These are phyloP conservation scores for Postia placenta DNA, from an alignment of 768 basidiomycete species.

Conservation along the genomic window DNA sequence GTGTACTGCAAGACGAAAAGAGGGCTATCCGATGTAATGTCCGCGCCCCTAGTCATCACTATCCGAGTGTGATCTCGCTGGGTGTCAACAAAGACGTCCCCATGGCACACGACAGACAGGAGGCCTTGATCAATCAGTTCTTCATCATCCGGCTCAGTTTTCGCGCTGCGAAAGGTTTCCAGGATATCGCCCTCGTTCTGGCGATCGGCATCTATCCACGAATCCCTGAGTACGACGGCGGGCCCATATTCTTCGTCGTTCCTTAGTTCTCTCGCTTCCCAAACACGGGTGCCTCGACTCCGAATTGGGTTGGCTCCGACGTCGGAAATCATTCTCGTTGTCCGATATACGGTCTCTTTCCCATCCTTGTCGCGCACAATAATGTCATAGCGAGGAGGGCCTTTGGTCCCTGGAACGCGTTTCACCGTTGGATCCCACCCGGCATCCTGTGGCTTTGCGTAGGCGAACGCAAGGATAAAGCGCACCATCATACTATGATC, in stretches of 20 bases:
- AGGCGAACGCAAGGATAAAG: not conserved
- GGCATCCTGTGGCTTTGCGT: not conserved
- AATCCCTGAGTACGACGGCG: constrained; percentile 7
- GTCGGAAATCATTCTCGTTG: not conserved
- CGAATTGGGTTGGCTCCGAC: constrained; percentile 1
- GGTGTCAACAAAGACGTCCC: not conserved
- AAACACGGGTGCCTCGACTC: constrained; percentile 8
- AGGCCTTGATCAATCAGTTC: not conserved
- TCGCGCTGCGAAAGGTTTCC: not conserved
- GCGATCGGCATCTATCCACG: constrained; percentile 7
- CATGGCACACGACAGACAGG: not conserved
- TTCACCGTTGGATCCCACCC: not conserved
- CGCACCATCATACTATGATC: not conserved
- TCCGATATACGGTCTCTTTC: not conserved
- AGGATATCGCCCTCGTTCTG: not conserved
- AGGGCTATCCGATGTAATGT: not conserved
- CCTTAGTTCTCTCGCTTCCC: not conserved
- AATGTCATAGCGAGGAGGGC: not conserved
- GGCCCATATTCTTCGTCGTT: not conserved
- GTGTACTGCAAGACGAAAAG: not conserved
- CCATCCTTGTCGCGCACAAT: not conserved
- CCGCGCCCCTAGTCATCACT: not conserved
- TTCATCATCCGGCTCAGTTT: not conserved
- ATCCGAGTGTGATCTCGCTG: not conserved
- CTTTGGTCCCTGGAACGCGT: not conserved